Conservation (phyloP, 306 rosid genomes). For the Corylus americana region DNA sequence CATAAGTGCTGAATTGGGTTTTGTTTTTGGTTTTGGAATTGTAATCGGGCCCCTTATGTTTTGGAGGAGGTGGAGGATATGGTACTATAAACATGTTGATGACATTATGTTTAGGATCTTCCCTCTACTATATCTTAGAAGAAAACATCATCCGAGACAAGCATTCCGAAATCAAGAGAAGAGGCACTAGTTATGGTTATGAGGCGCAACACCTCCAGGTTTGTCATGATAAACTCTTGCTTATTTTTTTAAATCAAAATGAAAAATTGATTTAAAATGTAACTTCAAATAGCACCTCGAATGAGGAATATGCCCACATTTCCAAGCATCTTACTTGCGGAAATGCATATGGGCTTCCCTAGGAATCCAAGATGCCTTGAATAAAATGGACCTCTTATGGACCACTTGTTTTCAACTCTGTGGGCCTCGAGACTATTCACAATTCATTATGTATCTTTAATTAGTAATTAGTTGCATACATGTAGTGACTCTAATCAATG, state of each 20-base stretch:
- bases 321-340: not conserved
- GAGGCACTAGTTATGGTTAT: not conserved
- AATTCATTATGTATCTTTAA: too few relatives aligned
- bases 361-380: too few relatives aligned
- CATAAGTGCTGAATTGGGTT: conserved; percentile 35
- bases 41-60: conserved; percentile 27
- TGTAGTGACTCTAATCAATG: too few relatives aligned
- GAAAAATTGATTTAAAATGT: too few relatives aligned
- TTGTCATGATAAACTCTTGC: too few relatives aligned
- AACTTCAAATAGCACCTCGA: not conserved
- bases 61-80: conserved; percentile 22
- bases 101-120: conserved; percentile 14
- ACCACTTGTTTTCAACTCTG: too few relatives aligned
- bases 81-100: conserved; percentile 24
- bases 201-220: not conserved
- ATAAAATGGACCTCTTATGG: too few relatives aligned
- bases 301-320: not conserved
- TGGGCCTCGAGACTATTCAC: too few relatives aligned
- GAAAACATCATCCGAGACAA: not conserved
- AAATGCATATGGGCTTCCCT: too few relatives aligned
- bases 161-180: not conserved
- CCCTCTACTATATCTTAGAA: conserved; percentile 24
- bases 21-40: conserved; percentile 29
- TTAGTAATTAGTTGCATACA: too few relatives aligned
- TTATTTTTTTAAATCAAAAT: too few relatives aligned